A percentile compares a stretch with the other conserved stretches of the same genome.
phyloP scores from a whole-genome alignment of 176 grass and related monocot genomes.

The Ampelocalamus luodianensis region DNA sequence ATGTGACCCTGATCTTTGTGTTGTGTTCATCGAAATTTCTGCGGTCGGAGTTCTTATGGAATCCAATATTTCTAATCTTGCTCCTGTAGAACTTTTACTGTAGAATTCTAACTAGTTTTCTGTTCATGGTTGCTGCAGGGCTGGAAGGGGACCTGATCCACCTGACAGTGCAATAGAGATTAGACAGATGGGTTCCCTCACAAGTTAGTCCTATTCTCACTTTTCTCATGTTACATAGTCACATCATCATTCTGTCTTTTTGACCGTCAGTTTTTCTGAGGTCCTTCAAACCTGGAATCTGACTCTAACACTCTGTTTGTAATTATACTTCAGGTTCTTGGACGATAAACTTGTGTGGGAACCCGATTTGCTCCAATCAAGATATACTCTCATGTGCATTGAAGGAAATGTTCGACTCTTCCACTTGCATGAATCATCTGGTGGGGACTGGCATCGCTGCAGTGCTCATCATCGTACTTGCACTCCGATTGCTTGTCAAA shows the following conservation, averaged over 20 bases:
- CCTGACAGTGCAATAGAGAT: background rate
- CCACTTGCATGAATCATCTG: constrained; percentile 77
- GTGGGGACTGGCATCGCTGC: constrained; percentile 9
- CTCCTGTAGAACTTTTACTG: background rate
- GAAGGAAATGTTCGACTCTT: constrained; percentile 49
- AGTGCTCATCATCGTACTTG: constrained; percentile 38
- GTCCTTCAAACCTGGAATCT: background rate
- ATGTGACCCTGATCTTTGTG: background rate
- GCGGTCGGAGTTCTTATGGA: background rate
- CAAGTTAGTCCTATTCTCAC: constrained; percentile 36
- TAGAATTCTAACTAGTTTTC: background rate
- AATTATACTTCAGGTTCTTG: constrained; percentile 48
- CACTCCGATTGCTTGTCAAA: constrained; percentile 55
- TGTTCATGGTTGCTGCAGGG: constrained; percentile 10
- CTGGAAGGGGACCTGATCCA: background rate
- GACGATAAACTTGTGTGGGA: constrained; percentile 52
- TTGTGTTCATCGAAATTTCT: background rate
- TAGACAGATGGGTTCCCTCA: constrained; percentile 48
- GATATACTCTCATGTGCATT: constrained; percentile 36
- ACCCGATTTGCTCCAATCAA: constrained; percentile 48
- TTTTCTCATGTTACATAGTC: background rate
- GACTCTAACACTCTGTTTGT: background rate
- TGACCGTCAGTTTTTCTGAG: background rate
- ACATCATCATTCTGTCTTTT: background rate
- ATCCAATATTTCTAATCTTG: background rate